These are phyloP conservation scores for Phytophthora meadii DNA, from an alignment of 352 stramenopile species.

Conservation along the genomic window DNA sequence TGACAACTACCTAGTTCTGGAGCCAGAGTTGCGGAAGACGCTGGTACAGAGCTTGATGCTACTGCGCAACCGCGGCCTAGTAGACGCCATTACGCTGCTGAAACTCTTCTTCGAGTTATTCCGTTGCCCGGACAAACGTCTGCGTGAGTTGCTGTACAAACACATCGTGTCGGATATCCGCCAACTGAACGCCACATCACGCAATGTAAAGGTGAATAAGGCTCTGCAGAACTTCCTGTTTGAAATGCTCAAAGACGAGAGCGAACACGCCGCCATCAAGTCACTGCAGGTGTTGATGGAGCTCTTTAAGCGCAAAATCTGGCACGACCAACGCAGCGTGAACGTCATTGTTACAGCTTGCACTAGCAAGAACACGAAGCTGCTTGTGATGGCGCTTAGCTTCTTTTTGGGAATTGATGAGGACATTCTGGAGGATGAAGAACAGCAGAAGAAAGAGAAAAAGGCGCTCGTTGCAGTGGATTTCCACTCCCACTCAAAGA, in stretches of 20 bases:
- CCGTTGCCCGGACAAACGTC: constrained; percentile 95
- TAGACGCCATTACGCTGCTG: constrained; percentile 93
- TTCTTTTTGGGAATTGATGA: constrained; percentile 99
- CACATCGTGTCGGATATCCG: constrained; percentile 97
- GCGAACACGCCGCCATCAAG: constrained; percentile 87
- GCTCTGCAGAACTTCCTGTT: constrained; percentile 96
- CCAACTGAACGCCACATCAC: constrained; percentile 86
- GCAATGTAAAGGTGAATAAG: constrained; percentile 97
- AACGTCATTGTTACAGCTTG: constrained; percentile 97
- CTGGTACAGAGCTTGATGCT: constrained; percentile 96
- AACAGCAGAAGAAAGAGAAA: constrained; percentile 91
- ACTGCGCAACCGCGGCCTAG: constrained; percentile 94
- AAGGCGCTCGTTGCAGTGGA: constrained; percentile 89
- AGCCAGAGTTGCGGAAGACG: constrained; percentile 93
- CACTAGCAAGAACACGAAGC: constrained; percentile 85
- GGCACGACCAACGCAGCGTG: constrained; percentile 96
- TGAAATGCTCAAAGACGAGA: constrained; percentile 92
- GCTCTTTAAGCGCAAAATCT: constrained; percentile 97
- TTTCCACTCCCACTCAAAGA: constrained; percentile 96
- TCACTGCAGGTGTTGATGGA: constrained; percentile 94
- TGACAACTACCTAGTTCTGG: constrained; percentile 89
- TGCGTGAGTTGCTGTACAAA: constrained; percentile 94
- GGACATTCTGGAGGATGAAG: constrained; percentile 96
- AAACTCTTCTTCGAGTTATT: constrained; percentile 98
- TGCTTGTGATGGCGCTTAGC: constrained; percentile 92